These are phyloP conservation scores for Sequoiadendron giganteum DNA, from an alignment of 75 land plant genomes.

Conservation along the genomic window DNA sequence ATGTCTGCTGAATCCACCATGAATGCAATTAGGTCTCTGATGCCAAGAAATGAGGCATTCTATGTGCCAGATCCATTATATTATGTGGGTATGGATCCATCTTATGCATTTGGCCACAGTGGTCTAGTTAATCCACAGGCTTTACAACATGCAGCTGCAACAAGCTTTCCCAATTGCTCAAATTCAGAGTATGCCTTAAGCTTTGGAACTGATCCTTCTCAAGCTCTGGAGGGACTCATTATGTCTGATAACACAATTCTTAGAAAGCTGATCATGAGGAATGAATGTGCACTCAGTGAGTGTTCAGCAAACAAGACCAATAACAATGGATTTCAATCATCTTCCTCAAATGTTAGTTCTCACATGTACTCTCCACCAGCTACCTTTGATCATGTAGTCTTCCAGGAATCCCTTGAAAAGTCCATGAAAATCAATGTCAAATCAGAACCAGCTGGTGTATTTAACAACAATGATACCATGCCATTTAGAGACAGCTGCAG, in stretches of 20 bases:
- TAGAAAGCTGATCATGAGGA: conserved; percentile 4
- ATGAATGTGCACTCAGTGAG: conserved; percentile 4
- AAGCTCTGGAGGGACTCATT: neutral
- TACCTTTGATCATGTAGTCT: neutral
- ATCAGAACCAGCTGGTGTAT: neutral
- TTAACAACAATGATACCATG: neutral
- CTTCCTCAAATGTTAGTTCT: neutral
- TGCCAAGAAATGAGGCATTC: conserved; percentile 2
- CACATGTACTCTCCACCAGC: conserved; percentile 7
- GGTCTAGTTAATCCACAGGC: neutral
- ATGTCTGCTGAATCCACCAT: conserved; percentile 12
- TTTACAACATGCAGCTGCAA: neutral
- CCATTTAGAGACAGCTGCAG: conserved; percentile 11
- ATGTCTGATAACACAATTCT: conserved; percentile 8
- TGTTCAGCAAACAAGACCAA: neutral
- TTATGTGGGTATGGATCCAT: conserved; percentile 12
- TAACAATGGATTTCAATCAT: neutral
- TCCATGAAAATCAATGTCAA: conserved; percentile 10
- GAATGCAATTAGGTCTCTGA: conserved; percentile 2
- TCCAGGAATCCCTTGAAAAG: conserved; percentile 4
- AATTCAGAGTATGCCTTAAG: neutral
- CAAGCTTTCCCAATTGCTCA: neutral
- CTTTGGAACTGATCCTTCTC: conserved; percentile 7
- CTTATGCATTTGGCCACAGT: conserved; percentile 1
- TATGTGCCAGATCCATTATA: neutral